Percentiles rank a stretch among this genome's conserved stretches.
Evolutionary conservation across 768 basidiomycete genomes (phyloP).

Genomic region (Candolleomyces eurysporus): DNA sequence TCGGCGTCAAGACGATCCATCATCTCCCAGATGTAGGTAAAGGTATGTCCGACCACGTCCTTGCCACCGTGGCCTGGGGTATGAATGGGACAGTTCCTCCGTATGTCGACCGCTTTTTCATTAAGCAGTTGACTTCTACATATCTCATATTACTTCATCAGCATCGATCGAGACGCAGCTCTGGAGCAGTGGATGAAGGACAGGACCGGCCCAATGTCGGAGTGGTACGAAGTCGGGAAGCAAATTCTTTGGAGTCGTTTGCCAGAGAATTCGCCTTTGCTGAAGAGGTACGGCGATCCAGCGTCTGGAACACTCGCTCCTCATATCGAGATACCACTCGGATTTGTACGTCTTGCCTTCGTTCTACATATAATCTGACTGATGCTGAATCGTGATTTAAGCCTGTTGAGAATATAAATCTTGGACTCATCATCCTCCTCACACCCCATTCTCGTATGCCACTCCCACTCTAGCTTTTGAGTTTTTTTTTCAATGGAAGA

Average conservation of each 20-base stretch:
- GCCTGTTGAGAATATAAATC: not conserved
- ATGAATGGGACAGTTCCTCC: conserved; percentile 21
- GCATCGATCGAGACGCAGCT: conserved; percentile 8
- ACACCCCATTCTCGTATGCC: conserved; percentile 4
- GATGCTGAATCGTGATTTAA: not conserved
- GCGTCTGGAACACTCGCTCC: conserved; percentile 31
- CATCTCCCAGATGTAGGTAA: conserved; percentile 35
- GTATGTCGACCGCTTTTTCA: not conserved
- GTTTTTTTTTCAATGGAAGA: not conserved
- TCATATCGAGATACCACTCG: conserved; percentile 33
- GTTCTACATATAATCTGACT: not conserved
- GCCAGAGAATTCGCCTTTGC: conserved; percentile 25
- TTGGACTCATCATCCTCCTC: not conserved
- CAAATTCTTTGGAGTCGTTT: conserved; percentile 27
- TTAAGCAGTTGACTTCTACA: not conserved
- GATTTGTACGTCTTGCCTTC: conserved; percentile 20
- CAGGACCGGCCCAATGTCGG: conserved; percentile 21
- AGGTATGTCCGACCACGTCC: conserved; percentile 32
- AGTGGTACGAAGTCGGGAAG: conserved; percentile 14
- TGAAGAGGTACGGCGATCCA: conserved; percentile 29
- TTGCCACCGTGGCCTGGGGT: conserved; percentile 16
- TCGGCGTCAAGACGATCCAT: conserved; percentile 24
- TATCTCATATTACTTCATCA: not conserved
- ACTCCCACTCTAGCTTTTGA: too few species aligned
- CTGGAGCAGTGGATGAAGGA: conserved; percentile 26